Evolutionary conservation across 345 rosid species (phyloP), one percentile per base, ranked within the genome.

Genomic region (Eucalyptus shirleyi): DNA sequence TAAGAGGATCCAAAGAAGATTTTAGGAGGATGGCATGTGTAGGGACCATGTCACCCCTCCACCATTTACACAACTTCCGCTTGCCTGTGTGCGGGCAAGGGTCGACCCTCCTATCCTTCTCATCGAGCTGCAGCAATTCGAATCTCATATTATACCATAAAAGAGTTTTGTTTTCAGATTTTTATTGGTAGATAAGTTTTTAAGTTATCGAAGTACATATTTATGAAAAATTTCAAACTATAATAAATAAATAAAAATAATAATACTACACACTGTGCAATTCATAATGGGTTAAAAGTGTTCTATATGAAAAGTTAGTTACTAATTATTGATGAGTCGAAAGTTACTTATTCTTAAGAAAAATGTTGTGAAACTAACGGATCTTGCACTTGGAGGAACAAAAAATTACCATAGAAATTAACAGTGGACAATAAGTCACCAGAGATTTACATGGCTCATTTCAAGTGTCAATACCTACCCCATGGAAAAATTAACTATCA

Each of bases 61-160:
- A 37, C 45, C 26, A 12, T 5, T 24, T 8, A 19, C 28, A 37
- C 28, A 72, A 34, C 82, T 72, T 37, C 15, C 15, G 14, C n/a
- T 59, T 3, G n/a, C 30, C 14, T 1, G 6, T 1, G 30, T 10
- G 65, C 3, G 6, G 15, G n/a, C 62, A 1, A 10, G 12, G 24
- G 42, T 34, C 40, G 14, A 72, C 44, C 42, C 12, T 34, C 7
- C 37, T 32, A 11, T 9, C 81, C 7, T 34, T 69, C 42, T 30
- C 72, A 32, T 62, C 2, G 34, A 30, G 37, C 19, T 3, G 34
- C 2, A 18, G 21, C 44, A 3, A 32, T 34, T 69, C 44, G 1
- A 34, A 67, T 16, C 23, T 37, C 42, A 32, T 32, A n/a, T 67
- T 9, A 32, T 16, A 67, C 37, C 42, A 16, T n/a, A 37, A 23